Evolutionary conservation across 2,329 filamentous ascomycete species (phyloP), one percentile per base, ranked within the genome.

Genomic region (Emergomyces pasteurianus): DNA sequence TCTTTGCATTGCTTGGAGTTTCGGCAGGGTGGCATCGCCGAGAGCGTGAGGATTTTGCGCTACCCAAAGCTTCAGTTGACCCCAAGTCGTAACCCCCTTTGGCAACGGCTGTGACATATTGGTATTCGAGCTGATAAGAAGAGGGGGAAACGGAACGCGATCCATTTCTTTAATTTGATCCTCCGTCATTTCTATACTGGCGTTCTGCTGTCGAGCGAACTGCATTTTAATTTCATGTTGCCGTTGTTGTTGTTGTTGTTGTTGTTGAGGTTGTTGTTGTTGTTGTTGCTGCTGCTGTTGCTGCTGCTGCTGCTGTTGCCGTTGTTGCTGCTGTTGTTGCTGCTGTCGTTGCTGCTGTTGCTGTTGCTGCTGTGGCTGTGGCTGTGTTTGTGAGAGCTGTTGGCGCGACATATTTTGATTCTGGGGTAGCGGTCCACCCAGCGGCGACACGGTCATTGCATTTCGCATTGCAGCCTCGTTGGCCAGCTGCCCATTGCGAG

Each of bases 21-120:
- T 79, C 6, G 72, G 65, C 21, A 76, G 59, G 52, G 75, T 76
- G 3, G 74, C 72, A 10, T 72, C 73, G 21, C 74, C 75, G 55
- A 79, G 64, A 5, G 73, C 71, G 55, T 73, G 72, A 18, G 73
- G 72, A 60, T 83, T 83, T 50, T 77, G 72, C 34, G 68, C 66
- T 18, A 78, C 78, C 74, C 80, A 82, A 58, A 79, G 72, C 68
- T 84, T 85, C 7, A 85, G 72, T 60, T 83, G 79, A 9, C 77
- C 78, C 83, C 83, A 85, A 2, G 77, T 79, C 65, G 77, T 80
- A 28, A 84, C 73, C 14, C 79, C 70, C 34, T 77, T 77, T 6
- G 82, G 81, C 10, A 82, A 67, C 21, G 73, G 69, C 31, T 71
- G 68, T 14, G 65, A 64, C 8, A 69, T 62, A 54, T 69, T 71